These are phyloP conservation scores for Graphilbum sp. DNA, from an alignment of 2,329 filamentous ascomycete species.

Conservation along the genomic window DNA sequence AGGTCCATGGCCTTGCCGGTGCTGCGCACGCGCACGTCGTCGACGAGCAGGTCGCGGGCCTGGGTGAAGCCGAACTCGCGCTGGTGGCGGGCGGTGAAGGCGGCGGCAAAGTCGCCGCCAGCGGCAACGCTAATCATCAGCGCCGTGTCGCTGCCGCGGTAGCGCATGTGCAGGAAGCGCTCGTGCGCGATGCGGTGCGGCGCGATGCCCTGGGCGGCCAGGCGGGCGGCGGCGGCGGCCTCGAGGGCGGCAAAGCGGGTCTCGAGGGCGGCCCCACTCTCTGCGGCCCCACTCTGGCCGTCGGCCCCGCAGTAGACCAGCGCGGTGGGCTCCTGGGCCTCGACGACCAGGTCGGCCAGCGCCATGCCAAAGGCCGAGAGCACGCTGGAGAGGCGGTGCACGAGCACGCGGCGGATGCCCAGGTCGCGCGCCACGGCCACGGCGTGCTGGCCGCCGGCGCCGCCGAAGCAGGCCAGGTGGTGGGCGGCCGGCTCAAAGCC, in stretches of 20 bases:
- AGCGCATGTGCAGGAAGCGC: constrained; percentile 86
- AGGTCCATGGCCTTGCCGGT: no score
- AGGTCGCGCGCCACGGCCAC: constrained; percentile 53
- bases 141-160: constrained; percentile 75
- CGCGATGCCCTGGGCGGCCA: constrained; percentile 44
- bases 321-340: constrained; percentile 26
- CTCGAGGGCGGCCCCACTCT: constrained; percentile 54
- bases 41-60: constrained; percentile 53
- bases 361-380: constrained; percentile 24
- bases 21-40: constrained; percentile 52
- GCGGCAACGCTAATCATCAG: constrained; percentile 42
- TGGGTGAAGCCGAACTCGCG: constrained; percentile 58
- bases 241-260: background rate
- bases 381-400: constrained; percentile 53
- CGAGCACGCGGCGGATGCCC: constrained; percentile 52
- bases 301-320: constrained; percentile 52
- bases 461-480: constrained; percentile 54
- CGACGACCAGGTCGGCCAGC: constrained; percentile 18
- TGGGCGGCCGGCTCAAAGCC: constrained; percentile 56
- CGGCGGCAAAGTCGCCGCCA: constrained; percentile 36
- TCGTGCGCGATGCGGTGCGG: constrained; percentile 61
- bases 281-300: no score
- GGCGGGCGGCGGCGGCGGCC: constrained; percentile 22
- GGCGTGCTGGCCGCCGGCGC: constrained; percentile 56
- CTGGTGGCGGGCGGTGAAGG: constrained; percentile 51